A percentile compares a stretch with the other conserved stretches of the same genome.
These are phyloP conservation scores for Skeletonema menzelii DNA, from an alignment of 108 stramenopile genomes.

Conservation along the genomic window DNA sequence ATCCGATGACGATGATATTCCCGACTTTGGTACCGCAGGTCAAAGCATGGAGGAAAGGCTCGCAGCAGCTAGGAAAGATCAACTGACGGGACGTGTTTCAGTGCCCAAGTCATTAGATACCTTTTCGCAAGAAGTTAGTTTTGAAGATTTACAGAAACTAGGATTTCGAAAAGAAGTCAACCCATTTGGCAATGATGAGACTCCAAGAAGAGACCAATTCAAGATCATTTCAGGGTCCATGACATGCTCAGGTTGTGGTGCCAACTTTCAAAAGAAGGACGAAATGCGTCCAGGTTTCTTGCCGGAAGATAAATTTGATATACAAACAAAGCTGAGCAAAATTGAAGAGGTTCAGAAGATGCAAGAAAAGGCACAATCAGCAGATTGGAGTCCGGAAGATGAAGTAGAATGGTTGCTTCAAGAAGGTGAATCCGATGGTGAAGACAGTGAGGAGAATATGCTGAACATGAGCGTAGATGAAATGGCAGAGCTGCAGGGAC, in stretches of 20 bases:
- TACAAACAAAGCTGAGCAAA: conserved; percentile 67
- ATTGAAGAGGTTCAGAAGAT: conserved; percentile 78
- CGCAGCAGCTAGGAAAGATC: conserved; percentile 50
- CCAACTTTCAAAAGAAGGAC: conserved; percentile 74
- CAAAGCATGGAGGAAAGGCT: conserved; percentile 55
- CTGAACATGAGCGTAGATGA: conserved; percentile 60
- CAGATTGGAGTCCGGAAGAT: conserved; percentile 84
- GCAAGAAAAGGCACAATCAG: conserved; percentile 74
- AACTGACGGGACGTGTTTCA: conserved; percentile 50
- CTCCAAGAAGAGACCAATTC: conserved; percentile 62
- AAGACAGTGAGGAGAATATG: conserved; percentile 20
- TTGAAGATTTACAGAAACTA: conserved; percentile 55
- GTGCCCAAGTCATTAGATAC: conserved; percentile 59
- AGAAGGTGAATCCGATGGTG: conserved; percentile 37
- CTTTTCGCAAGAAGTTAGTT: conserved; percentile 54
- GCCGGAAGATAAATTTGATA: conserved; percentile 74
- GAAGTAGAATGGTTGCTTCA: conserved; percentile 85
- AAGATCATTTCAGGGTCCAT: conserved; percentile 76
- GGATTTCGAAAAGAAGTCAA: conserved; percentile 78
- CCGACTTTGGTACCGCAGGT: conserved; percentile 43
- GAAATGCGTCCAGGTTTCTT: conserved; percentile 76
- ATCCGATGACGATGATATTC: conserved; percentile 54
- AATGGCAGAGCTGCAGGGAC: conserved; percentile 69
- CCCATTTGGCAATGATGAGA: conserved; percentile 83
- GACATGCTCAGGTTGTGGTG: conserved; percentile 86